Evolutionary conservation across 2,329 filamentous ascomycete species (phyloP).

Genomic region (Beauveria scarabaeidicola): DNA sequence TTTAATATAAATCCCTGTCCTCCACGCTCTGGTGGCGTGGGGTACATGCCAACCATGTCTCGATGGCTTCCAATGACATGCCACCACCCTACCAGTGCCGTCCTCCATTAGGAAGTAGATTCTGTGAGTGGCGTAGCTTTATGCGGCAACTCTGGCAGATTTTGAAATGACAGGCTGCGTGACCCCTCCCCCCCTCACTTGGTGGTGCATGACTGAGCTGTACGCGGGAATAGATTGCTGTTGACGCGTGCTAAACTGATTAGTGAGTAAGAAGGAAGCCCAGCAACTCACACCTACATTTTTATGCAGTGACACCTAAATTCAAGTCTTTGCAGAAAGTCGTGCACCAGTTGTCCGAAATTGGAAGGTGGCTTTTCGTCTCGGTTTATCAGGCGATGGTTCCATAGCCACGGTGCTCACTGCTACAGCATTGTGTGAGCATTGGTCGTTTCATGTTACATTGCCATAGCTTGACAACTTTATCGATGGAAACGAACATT

Average conservation of each 20-base stretch:
- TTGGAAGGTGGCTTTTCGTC: conserved; percentile 5
- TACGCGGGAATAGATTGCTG: background rate
- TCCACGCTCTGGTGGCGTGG: conserved; percentile 1
- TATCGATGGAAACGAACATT: background rate
- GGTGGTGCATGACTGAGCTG: background rate
- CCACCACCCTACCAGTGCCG: background rate
- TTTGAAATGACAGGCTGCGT: background rate
- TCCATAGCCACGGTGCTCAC: background rate
- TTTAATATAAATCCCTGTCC: conserved; percentile 5
- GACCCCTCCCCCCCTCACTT: background rate
- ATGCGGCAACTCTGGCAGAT: background rate
- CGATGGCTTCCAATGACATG: background rate
- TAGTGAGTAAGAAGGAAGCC: background rate
- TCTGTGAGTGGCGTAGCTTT: background rate
- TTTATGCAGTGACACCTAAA: background rate
- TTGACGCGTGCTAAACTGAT: background rate
- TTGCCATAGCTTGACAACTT: background rate
- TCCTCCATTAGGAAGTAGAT: conserved; percentile 6
- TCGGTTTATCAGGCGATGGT: background rate
- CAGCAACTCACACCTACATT: background rate
- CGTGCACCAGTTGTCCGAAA: background rate
- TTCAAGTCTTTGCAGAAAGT: background rate
- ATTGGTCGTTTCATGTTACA: conserved; percentile 2
- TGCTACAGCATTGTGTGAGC: background rate
- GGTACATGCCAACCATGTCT: background rate